These are phyloP conservation scores for Centrapalus pauciflorus DNA, from an alignment of 129 eudicot genomes.

Conservation along the genomic window DNA sequence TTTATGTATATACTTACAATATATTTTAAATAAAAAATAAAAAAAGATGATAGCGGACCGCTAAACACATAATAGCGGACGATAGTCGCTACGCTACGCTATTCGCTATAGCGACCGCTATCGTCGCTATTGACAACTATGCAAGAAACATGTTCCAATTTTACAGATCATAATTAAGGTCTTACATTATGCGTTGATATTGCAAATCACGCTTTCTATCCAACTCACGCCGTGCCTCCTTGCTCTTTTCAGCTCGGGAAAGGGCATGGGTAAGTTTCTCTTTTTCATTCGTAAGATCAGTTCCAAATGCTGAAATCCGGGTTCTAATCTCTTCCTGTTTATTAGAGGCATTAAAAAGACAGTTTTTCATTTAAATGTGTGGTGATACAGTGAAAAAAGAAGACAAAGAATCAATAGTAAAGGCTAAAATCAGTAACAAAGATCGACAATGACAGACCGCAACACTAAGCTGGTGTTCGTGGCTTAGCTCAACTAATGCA, in stretches of 20 bases:
- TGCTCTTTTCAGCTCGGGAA: conserved; percentile 50
- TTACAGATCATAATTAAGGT: not conserved
- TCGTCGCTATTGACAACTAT: no score
- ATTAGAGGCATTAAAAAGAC: not conserved
- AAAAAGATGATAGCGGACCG: no score
- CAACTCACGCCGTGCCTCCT: conserved; percentile 55
- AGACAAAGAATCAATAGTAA: not conserved
- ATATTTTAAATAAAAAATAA: not conserved
- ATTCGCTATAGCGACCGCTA: no score
- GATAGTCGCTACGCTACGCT: no score
- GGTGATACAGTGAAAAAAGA: not conserved
- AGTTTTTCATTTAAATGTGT: not conserved
- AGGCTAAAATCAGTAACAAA: conserved; percentile 9
- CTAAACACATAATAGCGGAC: no score
- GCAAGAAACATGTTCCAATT: no score
- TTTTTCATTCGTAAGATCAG: conserved; percentile 45
- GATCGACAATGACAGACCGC: conserved; percentile 48
- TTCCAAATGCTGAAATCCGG: conserved; percentile 57
- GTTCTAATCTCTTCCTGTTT: conserved; percentile 73
- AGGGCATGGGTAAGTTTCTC: conserved; percentile 50
- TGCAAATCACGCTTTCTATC: conserved; percentile 80
- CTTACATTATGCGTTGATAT: conserved; percentile 82
- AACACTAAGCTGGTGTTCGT: conserved; percentile 61
- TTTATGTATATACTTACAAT: no score
- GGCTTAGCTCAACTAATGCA: conserved; percentile 61